Percentiles rank a stretch among this genome's conserved stretches.
Conservation (phyloP, 2,329 filamentous ascomycete genomes). For the Colletotrichum paranaense region DNA sequence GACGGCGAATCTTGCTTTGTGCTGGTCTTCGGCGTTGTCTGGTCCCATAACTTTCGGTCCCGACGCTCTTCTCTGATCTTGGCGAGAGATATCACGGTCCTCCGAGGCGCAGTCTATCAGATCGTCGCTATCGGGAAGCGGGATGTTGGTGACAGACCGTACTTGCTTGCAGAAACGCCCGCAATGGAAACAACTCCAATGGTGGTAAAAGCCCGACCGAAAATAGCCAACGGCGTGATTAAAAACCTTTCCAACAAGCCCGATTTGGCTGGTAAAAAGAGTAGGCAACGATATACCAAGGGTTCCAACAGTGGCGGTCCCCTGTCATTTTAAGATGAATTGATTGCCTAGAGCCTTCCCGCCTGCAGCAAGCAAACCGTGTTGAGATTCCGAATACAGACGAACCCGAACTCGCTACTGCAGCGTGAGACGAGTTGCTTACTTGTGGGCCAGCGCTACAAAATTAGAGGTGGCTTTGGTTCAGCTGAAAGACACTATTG, state of each 20-base stretch:
- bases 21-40: not conserved
- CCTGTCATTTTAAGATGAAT: slow-evolving; percentile 15
- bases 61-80: not conserved
- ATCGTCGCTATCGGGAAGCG: not conserved
- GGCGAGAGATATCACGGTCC: slow-evolving; percentile 10
- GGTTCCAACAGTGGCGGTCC: slow-evolving; percentile 4
- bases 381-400: slow-evolving; percentile 1
- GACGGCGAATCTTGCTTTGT: not conserved
- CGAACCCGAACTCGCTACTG: not conserved
- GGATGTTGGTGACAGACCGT: not conserved
- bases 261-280: not conserved
- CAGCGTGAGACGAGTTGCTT: slow-evolving; percentile 18
- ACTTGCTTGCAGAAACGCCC: not conserved
- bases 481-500: slow-evolving; percentile 25
- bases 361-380: not conserved
- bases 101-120: not conserved
- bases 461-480: slow-evolving; percentile 1
- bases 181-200: not conserved
- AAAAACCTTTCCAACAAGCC: not conserved
- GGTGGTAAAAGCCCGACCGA: not conserved
- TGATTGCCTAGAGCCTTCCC: not conserved
- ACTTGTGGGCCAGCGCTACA: slow-evolving; percentile 24
- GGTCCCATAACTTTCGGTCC: slow-evolving; percentile 4
- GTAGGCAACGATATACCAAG: slow-evolving; percentile 22
- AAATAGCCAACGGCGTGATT: not conserved